Conservation (phyloP, 768 basidiomycete genomes). For the Pisolithus orientalis region DNA sequence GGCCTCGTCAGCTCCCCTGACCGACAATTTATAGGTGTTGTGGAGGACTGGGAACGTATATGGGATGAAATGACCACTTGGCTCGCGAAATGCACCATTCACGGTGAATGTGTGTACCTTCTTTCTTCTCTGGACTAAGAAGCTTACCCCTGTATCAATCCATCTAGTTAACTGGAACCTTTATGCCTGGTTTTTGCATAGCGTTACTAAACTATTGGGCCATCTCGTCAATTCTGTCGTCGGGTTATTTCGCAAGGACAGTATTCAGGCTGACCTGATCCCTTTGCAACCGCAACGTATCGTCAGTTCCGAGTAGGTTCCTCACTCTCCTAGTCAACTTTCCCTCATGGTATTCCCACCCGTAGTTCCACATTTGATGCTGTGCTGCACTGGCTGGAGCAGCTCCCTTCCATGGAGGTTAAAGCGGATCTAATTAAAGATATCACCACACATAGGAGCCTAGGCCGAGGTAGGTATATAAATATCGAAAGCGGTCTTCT, state of each 20-base stretch:
- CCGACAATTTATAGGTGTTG: conserved; percentile 16
- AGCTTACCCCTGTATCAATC: conserved; percentile 1
- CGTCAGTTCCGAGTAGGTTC: conserved; percentile 37
- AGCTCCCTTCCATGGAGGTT: conserved; percentile 14
- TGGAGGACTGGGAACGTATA: conserved; percentile 14
- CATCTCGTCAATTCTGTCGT: conserved; percentile 24
- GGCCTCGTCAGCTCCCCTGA: not conserved
- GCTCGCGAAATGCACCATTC: conserved; percentile 20
- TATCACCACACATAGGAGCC: conserved; percentile 17
- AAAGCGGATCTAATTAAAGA: conserved; percentile 15
- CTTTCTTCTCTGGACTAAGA: not conserved
- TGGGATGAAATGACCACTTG: conserved; percentile 20
- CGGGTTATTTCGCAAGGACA: conserved; percentile 24
- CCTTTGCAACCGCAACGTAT: conserved; percentile 27
- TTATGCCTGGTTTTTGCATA: conserved; percentile 40
- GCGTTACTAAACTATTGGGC: conserved; percentile 36
- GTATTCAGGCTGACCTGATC: conserved; percentile 24
- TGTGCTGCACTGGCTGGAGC: conserved; percentile 21
- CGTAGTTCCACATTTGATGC: conserved; percentile 18
- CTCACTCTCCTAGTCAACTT: not conserved
- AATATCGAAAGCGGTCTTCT: not conserved
- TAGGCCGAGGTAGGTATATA: conserved; percentile 20
- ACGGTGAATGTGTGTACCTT: conserved; percentile 42
- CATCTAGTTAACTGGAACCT: conserved; percentile 51
- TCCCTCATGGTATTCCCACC: conserved; percentile 2